Base-by-base conservation (phyloP, 2,329 filamentous ascomycete genomes). In the Sporothrix globosa region DNA sequence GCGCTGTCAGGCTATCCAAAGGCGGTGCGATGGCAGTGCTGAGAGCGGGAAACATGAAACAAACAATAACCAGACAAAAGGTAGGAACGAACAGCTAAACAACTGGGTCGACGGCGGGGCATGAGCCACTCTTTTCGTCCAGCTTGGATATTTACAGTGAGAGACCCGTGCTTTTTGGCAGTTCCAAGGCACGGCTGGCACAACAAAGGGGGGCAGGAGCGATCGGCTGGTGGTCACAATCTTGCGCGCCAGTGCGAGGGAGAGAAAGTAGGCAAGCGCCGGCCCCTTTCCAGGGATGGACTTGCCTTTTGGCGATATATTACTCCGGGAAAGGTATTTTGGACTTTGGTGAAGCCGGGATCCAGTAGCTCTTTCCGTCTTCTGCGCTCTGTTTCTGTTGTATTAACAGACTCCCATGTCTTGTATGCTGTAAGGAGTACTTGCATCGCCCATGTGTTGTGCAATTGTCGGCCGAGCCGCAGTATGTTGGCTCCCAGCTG, bases 211-310 rank as follows among this genome's bases (percentile, higher is more conserved):
- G 60, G 46, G n/a, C 65, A 67, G 65, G 11, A 54, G 50, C 52
- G 66, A 68, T 68, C 66, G 66, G n/a, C 66, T 6, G 65, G 50
- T 24, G 52, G 52, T 68, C 66, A 17, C 53, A 68, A 68, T 68
- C 52, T 68, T 66, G 27, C 27, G 39, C 14, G 44, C 61, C 61
- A 50, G 61, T 48, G 24, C 24, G 61, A 65, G 61, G 44, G 34
- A 61, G 34, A 61, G 30, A 13, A 41, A 24, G 19, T 7, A 27
- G 52, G 21, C 39, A 63, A 21, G 58, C n/a, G 41, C 58, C 39
- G 17, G 34, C 6, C 27, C 63, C 48, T 66, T 52, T 11, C 46
- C 14, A 66, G 63, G 63, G 63, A 50, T 46, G 19, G 41, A 60
- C 27, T 24, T 39, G 63, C 63, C 46, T 53, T n/a, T 50, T 48